Percentiles rank a stretch among this genome's conserved stretches.
These are phyloP conservation scores for Crithidia expoeki DNA, from an alignment of 208 protist species.

Conservation along the genomic window DNA sequence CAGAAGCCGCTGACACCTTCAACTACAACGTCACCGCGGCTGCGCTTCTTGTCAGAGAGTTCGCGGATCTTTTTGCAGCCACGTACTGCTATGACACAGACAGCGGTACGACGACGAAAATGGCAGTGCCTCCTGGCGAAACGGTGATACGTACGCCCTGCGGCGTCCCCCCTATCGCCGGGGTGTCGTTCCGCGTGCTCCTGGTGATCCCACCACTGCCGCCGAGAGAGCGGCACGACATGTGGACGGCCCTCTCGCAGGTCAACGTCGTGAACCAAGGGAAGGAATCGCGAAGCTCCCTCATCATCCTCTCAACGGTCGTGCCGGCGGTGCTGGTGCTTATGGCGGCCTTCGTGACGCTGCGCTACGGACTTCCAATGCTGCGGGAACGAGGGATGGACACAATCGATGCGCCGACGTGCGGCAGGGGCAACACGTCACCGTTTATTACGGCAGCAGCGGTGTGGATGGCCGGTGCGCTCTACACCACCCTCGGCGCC, in stretches of 20 bases:
- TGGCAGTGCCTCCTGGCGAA: background rate
- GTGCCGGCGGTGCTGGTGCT: conserved; percentile 7
- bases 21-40: conserved; percentile 34
- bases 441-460: background rate
- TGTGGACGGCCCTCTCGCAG: background rate
- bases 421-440: too few species aligned
- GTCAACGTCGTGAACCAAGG: background rate
- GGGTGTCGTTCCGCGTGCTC: conserved; percentile 7
- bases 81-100: background rate
- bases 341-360: background rate
- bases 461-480: conserved; percentile 14
- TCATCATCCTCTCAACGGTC: conserved; percentile 5
- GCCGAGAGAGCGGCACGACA: conserved; percentile 8
- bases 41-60: conserved; percentile 12
- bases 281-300: background rate
- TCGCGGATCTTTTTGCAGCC: conserved; percentile 10
- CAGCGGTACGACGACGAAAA: background rate
- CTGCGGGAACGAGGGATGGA: background rate
- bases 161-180: conserved; percentile 1
- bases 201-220: conserved; percentile 15
- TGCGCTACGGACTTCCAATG: conserved; percentile 2
- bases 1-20: conserved; percentile 24
- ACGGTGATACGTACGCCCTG: background rate
- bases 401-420: too few species aligned
- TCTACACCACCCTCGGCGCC: conserved; percentile 17